Evolutionary conservation across 1,284 basidiomycete genomes (phyloP), one percentile per base, ranked within the genome.

Genomic region (Malassezia furfur): DNA sequence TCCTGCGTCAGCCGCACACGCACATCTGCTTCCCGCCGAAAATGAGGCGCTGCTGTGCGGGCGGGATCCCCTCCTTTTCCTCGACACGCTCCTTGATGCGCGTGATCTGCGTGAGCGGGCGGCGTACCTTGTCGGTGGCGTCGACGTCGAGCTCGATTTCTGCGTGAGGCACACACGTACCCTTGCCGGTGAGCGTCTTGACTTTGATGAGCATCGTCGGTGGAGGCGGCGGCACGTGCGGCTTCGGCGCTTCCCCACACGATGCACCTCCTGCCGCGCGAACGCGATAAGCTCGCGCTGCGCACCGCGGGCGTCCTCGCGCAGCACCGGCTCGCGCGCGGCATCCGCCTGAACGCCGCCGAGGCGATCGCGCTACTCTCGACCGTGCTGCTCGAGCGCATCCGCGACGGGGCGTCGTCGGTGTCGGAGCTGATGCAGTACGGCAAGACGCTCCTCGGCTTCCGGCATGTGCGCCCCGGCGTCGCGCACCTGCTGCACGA

Each of bases 71-170:
- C 38, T 91, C 93, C 78, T 98, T 94, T 79, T 96, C 93, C 77
- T 99, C 94, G 31, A 99, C 90, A 76, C 89, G 87, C 80, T 96
- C 91, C 79, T 99, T 99, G 78, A 98, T 93, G 65, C 89, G 85
- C 45, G 83, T 81, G 74, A 96, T 90, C 91, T 94, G 66, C 8
- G 31, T 22, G 22, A 30, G 31, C 3, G 22, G 6, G 25, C 8
- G 25, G 72, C 81, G 55, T 58, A 86, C 91, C 80, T 87, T 88
- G 79, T 91, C 88, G 60, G 88, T 85, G 15, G 82, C 80, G 76
- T 96, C 90, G 74, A 96, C 90, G 79, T 96, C 91, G 61, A 98
- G 84, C 78, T 96, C 91, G 77, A 91, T 90, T 87, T 91, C 75
- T 44, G 41, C 69, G 38, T 56, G 10, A 56, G 43, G 31, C n/a